Conservation (phyloP, 371 early-diverging fungal genomes). For the Basidiobolus meristosporus region DNA sequence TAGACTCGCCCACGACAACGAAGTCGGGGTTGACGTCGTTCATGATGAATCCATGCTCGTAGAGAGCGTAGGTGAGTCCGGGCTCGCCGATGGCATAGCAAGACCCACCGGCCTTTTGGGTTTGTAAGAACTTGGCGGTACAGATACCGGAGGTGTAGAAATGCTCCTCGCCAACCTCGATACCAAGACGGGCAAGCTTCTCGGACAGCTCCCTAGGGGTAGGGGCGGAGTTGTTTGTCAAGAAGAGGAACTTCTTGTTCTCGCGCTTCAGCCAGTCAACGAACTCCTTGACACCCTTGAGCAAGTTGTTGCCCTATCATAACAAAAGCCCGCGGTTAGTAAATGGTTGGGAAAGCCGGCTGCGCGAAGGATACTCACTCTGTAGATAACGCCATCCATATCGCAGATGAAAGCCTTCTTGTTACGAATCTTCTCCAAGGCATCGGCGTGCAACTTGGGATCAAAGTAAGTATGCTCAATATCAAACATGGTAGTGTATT, state of each 20-base stretch:
- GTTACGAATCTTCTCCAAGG: constrained; percentile 22
- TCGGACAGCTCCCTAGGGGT: constrained; percentile 41
- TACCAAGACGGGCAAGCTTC: constrained; percentile 33
- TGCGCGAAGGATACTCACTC: constrained; percentile 15
- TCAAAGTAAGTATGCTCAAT: too few relatives aligned
- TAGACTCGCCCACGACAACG: constrained; percentile 41
- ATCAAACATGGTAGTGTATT: too few relatives aligned
- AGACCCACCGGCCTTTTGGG: constrained; percentile 33
- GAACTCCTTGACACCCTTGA: constrained; percentile 41
- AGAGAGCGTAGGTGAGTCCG: constrained; percentile 38
- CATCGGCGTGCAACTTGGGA: too few relatives aligned
- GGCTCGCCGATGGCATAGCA: constrained; percentile 42
- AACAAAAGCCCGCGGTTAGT: neutral
- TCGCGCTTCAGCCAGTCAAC: constrained; percentile 31
- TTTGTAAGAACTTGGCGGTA: constrained; percentile 36
- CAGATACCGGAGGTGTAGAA: constrained; percentile 45
- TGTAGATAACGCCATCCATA: constrained; percentile 54
- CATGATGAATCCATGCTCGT: constrained; percentile 45
- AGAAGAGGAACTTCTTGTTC: constrained; percentile 39
- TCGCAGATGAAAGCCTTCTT: constrained; percentile 43
- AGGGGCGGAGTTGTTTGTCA: constrained; percentile 49
- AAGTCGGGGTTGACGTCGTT: constrained; percentile 38
- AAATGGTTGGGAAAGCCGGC: neutral
- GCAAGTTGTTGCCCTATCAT: constrained; percentile 22
- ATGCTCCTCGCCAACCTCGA: constrained; percentile 30